Conservation (phyloP, 345 rosid genomes). For the Lepidium sativum region DNA sequence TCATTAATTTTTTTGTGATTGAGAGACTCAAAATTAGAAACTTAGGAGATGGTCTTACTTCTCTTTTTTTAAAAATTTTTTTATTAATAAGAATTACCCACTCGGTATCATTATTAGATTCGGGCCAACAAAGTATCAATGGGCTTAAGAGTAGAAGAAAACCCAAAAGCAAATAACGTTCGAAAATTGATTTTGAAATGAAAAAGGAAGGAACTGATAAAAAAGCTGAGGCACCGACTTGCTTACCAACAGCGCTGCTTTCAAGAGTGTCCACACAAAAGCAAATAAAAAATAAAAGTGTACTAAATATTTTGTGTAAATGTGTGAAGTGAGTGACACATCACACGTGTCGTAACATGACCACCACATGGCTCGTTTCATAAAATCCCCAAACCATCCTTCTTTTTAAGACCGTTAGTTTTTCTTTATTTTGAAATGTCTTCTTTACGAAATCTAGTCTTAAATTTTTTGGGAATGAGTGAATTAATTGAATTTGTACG, state of each 20-base stretch:
- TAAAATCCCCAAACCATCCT: background rate
- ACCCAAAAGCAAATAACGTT: constrained; percentile 14
- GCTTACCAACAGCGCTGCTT: constrained; percentile 11
- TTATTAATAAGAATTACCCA: too few relatives aligned
- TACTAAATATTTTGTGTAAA: background rate
- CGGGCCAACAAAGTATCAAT: constrained; percentile 5
- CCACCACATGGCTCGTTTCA: constrained; percentile 23
- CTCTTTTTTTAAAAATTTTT: too few relatives aligned
- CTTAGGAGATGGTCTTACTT: too few relatives aligned
- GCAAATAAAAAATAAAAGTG: background rate
- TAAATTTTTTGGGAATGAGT: background rate
- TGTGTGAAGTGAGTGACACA: constrained; percentile 16
- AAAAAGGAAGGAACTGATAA: background rate
- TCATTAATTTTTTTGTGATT: too few relatives aligned
- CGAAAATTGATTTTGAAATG: background rate
- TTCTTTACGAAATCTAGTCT: background rate
- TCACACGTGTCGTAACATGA: constrained; percentile 29
- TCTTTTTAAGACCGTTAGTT: constrained; percentile 4
- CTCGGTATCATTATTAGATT: too few relatives aligned
- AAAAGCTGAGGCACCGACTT: constrained; percentile 30
- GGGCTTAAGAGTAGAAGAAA: constrained; percentile 5
- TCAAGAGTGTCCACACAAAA: constrained; percentile 21
- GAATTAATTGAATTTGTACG: constrained; percentile 6
- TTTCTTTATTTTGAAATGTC: background rate
- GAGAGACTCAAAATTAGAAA: too few relatives aligned